Conservation (phyloP, 108 stramenopile species). For the Discostella stelligeroides region DNA sequence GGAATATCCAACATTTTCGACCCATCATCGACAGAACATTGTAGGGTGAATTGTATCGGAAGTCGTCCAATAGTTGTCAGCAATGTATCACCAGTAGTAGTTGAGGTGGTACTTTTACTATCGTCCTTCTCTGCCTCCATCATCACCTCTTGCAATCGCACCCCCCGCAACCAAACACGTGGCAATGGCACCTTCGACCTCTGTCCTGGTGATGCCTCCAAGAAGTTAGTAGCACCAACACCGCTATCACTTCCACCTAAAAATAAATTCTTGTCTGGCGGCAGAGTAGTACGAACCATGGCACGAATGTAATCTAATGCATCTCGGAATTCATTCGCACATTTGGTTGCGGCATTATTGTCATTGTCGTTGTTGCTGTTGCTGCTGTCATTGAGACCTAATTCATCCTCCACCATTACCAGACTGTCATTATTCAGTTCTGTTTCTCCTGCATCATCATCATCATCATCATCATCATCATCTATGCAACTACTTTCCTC, state of each 20-base stretch:
- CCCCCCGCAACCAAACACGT: slow-evolving; percentile 37
- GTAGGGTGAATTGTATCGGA: slow-evolving; percentile 37
- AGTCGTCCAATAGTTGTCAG: slow-evolving; percentile 10
- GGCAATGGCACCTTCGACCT: slow-evolving; percentile 35
- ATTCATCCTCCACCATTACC: slow-evolving; percentile 35
- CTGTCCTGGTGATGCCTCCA: slow-evolving; percentile 30
- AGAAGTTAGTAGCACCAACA: slow-evolving; percentile 3
- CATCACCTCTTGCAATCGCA: slow-evolving; percentile 26
- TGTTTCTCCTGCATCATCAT: neutral
- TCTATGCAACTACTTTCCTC: neutral
- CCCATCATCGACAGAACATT: slow-evolving; percentile 46
- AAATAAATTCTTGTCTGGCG: neutral
- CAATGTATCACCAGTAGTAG: neutral
- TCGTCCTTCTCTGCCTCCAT: neutral
- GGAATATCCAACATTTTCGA: slow-evolving; percentile 41
- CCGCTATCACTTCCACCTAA: too few relatives aligned
- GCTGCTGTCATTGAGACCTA: slow-evolving; percentile 23
- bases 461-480: slow-evolving; percentile 1
- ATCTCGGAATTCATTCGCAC: slow-evolving; percentile 2
- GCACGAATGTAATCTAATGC: slow-evolving; percentile 40
- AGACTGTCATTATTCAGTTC: neutral
- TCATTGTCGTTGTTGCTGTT: neutral
- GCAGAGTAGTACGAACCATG: slow-evolving; percentile 29
- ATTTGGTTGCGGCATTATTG: neutral
- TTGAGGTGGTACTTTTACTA: neutral